These are phyloP conservation scores for Fusarium setosum DNA, from an alignment of 2,329 filamentous ascomycete species.

Conservation along the genomic window DNA sequence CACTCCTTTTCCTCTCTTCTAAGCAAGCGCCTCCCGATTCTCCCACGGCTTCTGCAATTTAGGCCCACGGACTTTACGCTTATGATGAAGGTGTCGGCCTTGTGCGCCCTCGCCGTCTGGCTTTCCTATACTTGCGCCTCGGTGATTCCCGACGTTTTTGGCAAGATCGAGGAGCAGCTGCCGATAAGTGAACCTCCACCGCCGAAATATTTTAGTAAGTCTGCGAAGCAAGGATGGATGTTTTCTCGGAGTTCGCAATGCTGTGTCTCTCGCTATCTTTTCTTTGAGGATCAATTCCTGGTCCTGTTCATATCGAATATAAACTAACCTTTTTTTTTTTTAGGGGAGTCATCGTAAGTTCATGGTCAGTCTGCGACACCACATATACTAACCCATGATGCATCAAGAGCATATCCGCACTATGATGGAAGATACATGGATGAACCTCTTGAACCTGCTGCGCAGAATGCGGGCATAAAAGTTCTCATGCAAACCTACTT, in stretches of 20 bases:
- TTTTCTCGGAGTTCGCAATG: not conserved
- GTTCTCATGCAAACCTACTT: conserved; percentile 80
- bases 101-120: conserved; percentile 10
- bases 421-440: conserved; percentile 55
- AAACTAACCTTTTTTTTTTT: conserved; percentile 8
- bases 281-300: not conserved
- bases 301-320: no score
- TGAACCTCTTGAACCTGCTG: conserved; percentile 59
- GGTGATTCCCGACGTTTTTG: conserved; percentile 11
- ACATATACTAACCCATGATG: conserved; percentile 17
- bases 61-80: not conserved
- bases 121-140: conserved; percentile 13
- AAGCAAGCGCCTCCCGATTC: not conserved
- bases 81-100: conserved; percentile 12
- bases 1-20: not conserved
- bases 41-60: not conserved
- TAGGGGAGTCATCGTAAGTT: conserved; percentile 39
- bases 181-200: conserved; percentile 1
- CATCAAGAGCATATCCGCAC: conserved; percentile 40
- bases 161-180: conserved; percentile 16
- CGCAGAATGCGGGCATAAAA: conserved; percentile 70
- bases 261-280: no score
- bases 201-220: conserved; percentile 35
- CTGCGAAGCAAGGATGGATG: not conserved
- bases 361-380: not conserved